Evolutionary conservation across 2,329 filamentous ascomycete genomes (phyloP), one percentile per base, ranked within the genome.

Genomic region (Calonectria hawksworthii): DNA sequence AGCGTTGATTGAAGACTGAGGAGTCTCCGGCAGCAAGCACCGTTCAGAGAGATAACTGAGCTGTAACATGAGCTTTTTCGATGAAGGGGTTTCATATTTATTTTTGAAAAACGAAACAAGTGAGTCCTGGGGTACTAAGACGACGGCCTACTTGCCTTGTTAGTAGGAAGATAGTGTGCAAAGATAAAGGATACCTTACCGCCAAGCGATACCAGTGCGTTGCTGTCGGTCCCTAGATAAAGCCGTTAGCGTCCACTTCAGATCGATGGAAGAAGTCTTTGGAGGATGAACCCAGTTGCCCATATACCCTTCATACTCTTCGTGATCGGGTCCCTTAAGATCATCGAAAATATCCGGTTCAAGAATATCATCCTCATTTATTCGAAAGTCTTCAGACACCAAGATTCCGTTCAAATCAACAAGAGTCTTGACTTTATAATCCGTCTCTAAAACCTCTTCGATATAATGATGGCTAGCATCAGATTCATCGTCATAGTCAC

Each of bases 201-300:
- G 76, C 63, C 5, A 75, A 26, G 50, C 75, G 78, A 75, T 83
- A 82, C 78, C 77, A 79, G 14, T 82, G 79, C 3, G 73, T 81
- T n/a, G 76, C 78, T 3, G 26, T 68, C 13, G 78, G 76, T 0
- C 77, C 80, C 79, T 80, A 7, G 0, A 52, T 7, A 23, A 23
- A 13, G 7, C 18, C 16, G 47, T 74, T n/a, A 70, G 14, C 4
- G 32, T 32, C 32, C 32, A 52, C 36, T 21, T 2, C 41, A 34
- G 16, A 13, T 16, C 26, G 2, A n/a, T 44, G 41, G 6, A 10
- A n/a, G n/a, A n/a, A n/a, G n/a, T n/a, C n/a, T n/a, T n/a, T n/a
- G n/a, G n/a, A n/a, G n/a, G 54, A 41, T n/a, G 69, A 75, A 84
- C 83, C 41, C 10, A 78, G 56, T 83, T 83, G 0, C 82, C 82